phyloP scores from a whole-genome alignment of 2,329 filamentous ascomycete genomes.

The Calonectria leucothoes region DNA sequence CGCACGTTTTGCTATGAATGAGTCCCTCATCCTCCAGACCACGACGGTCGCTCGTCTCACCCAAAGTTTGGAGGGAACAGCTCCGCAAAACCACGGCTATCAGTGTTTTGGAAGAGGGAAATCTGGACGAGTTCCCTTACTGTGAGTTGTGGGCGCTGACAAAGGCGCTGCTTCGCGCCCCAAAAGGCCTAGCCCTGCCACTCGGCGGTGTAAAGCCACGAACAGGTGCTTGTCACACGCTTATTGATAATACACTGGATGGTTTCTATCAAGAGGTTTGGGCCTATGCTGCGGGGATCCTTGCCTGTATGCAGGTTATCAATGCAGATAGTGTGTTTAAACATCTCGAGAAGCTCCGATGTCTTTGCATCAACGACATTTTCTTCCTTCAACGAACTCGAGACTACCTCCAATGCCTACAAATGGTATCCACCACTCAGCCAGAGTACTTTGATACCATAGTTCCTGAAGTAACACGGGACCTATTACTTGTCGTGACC shows the following conservation, averaged over 20 bases:
- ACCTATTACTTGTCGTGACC: neutral
- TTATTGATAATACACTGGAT: neutral
- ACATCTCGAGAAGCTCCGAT: neutral
- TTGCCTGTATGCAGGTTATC: neutral
- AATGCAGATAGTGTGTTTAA: neutral
- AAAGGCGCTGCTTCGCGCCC: neutral
- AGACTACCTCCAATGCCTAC: neutral
- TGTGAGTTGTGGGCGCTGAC: neutral
- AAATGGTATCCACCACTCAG: neutral
- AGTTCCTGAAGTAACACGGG: neutral
- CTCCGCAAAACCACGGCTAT: neutral
- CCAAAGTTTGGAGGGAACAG: neutral
- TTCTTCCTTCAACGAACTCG: neutral
- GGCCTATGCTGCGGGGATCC: neutral
- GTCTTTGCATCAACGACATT: neutral
- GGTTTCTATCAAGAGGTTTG: neutral
- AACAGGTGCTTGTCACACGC: neutral
- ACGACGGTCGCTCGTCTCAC: too few relatives aligned
- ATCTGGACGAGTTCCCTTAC: neutral
- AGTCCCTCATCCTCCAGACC: too few relatives aligned
- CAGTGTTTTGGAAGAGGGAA: neutral
- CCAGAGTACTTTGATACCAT: neutral
- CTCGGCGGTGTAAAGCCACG: neutral
- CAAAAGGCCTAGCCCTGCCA: neutral
- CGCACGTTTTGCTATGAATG: too few relatives aligned